Conservation (phyloP, 257 asterid genomes). For the Apocynum venetum region DNA sequence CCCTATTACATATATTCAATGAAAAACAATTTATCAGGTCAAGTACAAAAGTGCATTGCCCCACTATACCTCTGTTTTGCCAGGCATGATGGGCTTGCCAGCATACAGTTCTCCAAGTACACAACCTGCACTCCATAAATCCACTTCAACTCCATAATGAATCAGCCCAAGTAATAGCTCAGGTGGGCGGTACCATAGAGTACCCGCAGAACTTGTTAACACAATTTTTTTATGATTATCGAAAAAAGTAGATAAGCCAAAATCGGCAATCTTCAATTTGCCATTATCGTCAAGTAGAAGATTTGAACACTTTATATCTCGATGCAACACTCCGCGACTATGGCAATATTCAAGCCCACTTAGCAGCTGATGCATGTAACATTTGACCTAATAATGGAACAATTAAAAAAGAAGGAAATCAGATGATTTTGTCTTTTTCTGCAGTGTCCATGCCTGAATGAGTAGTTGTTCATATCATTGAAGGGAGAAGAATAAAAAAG, state of each 20-base stretch:
- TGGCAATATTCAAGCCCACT: slow-evolving; percentile 63
- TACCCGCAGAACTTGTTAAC: slow-evolving; percentile 56
- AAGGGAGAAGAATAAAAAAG: background rate
- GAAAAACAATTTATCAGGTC: too few species aligned
- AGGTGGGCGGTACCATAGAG: slow-evolving; percentile 70
- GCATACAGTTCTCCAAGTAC: slow-evolving; percentile 56
- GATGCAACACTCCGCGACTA: slow-evolving; percentile 46
- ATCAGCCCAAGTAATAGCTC: slow-evolving; percentile 62
- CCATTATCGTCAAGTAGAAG: slow-evolving; percentile 44
- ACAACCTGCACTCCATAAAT: slow-evolving; percentile 69
- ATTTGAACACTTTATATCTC: slow-evolving; percentile 59
- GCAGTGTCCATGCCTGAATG: background rate
- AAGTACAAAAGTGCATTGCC: background rate
- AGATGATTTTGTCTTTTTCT: background rate
- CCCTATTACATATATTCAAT: too few species aligned
- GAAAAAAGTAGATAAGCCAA: slow-evolving; percentile 45
- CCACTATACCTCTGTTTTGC: slow-evolving; percentile 50
- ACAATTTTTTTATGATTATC: slow-evolving; percentile 29
- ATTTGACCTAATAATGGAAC: slow-evolving; percentile 36
- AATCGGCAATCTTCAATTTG: slow-evolving; percentile 59
- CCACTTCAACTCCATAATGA: slow-evolving; percentile 50
- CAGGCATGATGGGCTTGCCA: slow-evolving; percentile 62
- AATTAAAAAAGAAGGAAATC: background rate
- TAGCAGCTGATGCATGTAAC: slow-evolving; percentile 47
- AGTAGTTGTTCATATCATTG: background rate